A percentile compares a stretch with the other conserved stretches of the same genome.
phyloP scores from a whole-genome alignment of 2,329 filamentous ascomycete genomes.

The Paecilomyces sp. region DNA sequence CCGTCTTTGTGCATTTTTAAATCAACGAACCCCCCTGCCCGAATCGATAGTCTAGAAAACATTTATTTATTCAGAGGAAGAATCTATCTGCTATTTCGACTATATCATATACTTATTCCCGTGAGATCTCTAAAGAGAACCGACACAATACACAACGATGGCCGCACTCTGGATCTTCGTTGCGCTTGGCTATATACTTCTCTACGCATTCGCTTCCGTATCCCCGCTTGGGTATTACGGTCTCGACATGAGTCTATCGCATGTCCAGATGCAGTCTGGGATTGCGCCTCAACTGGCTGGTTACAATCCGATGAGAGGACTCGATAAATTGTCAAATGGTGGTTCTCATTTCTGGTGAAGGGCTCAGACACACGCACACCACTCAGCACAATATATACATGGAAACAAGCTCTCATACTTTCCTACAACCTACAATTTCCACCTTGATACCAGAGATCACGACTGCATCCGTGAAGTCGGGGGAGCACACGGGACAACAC shows the following conservation, averaged over 20 bases:
- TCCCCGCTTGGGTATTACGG: slow-evolving; percentile 10
- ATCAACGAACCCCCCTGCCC: too few relatives aligned
- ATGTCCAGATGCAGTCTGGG: neutral
- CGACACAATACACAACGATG: slow-evolving; percentile 11
- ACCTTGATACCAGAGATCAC: neutral
- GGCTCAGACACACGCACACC: neutral
- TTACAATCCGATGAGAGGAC: neutral
- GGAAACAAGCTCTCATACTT: neutral
- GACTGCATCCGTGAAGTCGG: too few relatives aligned
- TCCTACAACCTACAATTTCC: neutral
- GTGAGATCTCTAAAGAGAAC: neutral
- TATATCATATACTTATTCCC: too few relatives aligned
- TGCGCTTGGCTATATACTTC: slow-evolving; percentile 25
- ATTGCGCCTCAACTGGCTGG: neutral
- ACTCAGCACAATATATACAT: neutral
- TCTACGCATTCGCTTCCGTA: slow-evolving; percentile 25
- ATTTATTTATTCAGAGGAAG: neutral
- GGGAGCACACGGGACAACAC: too few relatives aligned
- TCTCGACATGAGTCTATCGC: slow-evolving; percentile 5
- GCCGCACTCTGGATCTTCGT: slow-evolving; percentile 25
- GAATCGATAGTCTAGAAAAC: neutral
- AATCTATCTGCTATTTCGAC: neutral
- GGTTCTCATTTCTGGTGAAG: neutral
- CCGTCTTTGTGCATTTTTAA: neutral
- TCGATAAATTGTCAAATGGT: neutral